Evolutionary conservation across 1,139 yeast genomes (phyloP).

Genomic region (Saccharomyces uvarum): DNA sequence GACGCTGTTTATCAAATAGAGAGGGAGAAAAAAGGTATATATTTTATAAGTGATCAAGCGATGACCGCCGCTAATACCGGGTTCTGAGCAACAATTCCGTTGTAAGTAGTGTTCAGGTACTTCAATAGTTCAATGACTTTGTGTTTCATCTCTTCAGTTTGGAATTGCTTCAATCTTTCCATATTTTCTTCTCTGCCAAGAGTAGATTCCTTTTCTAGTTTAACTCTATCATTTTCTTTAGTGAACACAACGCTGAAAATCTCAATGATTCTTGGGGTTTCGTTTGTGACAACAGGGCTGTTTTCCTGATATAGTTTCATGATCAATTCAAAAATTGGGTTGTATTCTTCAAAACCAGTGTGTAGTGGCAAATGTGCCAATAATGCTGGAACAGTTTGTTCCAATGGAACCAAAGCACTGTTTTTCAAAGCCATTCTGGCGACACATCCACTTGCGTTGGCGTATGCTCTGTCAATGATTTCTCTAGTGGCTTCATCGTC

Average conservation of each 20-base stretch:
- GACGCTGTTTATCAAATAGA: background rate
- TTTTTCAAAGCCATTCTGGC: constrained; percentile 81
- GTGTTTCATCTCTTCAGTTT: constrained; percentile 52
- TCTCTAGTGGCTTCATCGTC: constrained; percentile 78
- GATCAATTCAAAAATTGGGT: constrained; percentile 77
- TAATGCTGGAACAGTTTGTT: constrained; percentile 70
- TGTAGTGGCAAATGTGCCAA: constrained; percentile 76
- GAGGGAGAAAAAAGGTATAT: background rate
- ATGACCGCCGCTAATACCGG: constrained; percentile 49
- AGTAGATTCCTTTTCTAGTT: constrained; percentile 63
- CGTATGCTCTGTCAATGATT: constrained; percentile 73
- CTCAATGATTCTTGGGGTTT: constrained; percentile 59
- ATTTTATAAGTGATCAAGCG: constrained; percentile 6
- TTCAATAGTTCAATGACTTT: constrained; percentile 66
- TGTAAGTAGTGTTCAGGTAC: constrained; percentile 57
- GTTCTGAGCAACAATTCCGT: constrained; percentile 54
- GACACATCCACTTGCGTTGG: constrained; percentile 96
- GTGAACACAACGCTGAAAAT: constrained; percentile 64
- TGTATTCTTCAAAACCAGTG: constrained; percentile 87
- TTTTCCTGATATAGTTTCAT: constrained; percentile 61
- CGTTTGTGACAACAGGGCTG: constrained; percentile 47
- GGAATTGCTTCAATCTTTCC: constrained; percentile 73
- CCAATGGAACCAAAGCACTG: constrained; percentile 66
- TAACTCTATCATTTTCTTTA: constrained; percentile 64
- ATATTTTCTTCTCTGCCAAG: constrained; percentile 77